Base-by-base conservation (phyloP, 371 early-diverging fungal genomes). In the Neoconidiobolus thromboides region DNA sequence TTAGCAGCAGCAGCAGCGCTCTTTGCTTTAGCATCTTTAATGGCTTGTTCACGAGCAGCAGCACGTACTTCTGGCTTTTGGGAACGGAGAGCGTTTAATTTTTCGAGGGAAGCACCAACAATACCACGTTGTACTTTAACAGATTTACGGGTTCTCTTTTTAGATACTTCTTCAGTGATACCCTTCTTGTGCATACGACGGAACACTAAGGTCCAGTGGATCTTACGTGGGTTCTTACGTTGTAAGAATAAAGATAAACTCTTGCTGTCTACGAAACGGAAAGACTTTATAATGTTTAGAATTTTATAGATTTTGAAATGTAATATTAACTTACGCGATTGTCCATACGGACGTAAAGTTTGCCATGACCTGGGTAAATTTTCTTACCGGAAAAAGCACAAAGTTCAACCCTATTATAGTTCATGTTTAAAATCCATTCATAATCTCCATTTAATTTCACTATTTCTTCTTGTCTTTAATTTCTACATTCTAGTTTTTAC, bases 111-210 rank as follows among this genome's bases (percentile, higher is more conserved):
- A 61, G 88, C 90, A 79, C 96, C 96, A 65, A 86, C 94, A 68
- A 96, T 77, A 64, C 89, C 93, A 77, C 97, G 91, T 75, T 90
- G 88, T 75, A 79, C 85, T 87, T 96, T 95, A 75, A 94, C 93
- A 60, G 86, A 77, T 69, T 87, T 83, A 73, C 89, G 87, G 64
- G 88, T 81, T 71, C 91, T 86, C 89, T 93, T 96, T 89, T 93
- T 93, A 76, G 88, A 71, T 56, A 83, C 80, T 77, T 93, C 95
- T 73, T 90, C 91, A 69, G 86, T 86, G 74, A 90, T 82, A 75
- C 93, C 97, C 91, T 96, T 96, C 86, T 91, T 90, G 87, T 95
- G 89, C 71, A 92, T 80, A 75, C 90, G 91, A 75, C 97, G 91
- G 90, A 84, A 95, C 68, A 93, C 86, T 47, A 82, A 77, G 59